Base-by-base conservation (phyloP, 768 basidiomycete genomes). In the Hemileccinum impolitum region DNA sequence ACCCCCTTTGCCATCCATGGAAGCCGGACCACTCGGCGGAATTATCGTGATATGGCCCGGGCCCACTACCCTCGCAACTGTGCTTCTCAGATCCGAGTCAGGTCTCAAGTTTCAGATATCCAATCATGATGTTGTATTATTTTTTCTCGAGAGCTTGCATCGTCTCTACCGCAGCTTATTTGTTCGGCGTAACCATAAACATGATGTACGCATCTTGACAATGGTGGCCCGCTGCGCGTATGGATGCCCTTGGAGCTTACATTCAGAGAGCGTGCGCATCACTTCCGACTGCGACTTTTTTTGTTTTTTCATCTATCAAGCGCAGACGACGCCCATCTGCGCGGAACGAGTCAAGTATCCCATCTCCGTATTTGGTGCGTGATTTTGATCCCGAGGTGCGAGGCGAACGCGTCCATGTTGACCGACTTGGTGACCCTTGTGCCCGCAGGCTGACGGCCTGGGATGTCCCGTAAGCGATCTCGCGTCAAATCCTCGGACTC, bases 1-100 rank as follows among this genome's bases (percentile, higher is more conserved):
- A 4, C 26, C 26, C 34, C 43, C 32, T 19, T 52, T 23, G 10
- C 48, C 25, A 35, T 58, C 50, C 36, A 14, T 53, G 26, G 46
- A 50, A 38, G 49, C 54, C 21, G 56, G 54, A 32, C 38, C 52
- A 4, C 47, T 59, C 21, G 50, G 56, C 17, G 59, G 56, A 3
- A 30, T 53, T 39, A 13, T 47, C n/a, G 44, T 60, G 32, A 44
- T 50, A 12, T 50, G 45, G 1, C 53, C n/a, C n/a, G n/a, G n/a
- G n/a, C n/a, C n/a, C n/a, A n/a, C 61, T 14, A 26, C 45, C 45
- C 17, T 54, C 25, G 31, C 44, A 6, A 21, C 48, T 9, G 35
- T 31, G 11, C 44, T 18, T 11, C 26, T 35, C 34, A 35, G 4
- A 28, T 9, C 9, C 26, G 4, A 5, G 26, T 4, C 26, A 4